Evolutionary conservation across 1,284 basidiomycete species (phyloP), one percentile per base, ranked within the genome.

Genomic region (Filobasidium uniguttulatum): DNA sequence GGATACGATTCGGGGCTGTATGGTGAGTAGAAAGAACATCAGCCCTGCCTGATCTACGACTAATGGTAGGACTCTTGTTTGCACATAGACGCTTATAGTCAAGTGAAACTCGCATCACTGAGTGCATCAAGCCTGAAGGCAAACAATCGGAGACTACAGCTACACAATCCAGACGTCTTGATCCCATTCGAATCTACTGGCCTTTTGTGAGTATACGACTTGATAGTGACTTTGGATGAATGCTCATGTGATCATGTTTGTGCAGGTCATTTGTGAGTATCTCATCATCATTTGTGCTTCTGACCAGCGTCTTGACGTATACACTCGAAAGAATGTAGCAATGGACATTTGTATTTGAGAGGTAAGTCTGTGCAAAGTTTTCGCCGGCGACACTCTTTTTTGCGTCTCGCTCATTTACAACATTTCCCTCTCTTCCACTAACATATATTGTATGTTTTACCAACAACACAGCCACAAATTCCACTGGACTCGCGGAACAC

Each of bases 301-400:
- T 3, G 5, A 38, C 9, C 34, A 6, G 23, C 7, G 8, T 12
- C 35, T 14, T 36, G 28, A 53, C 38, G n/a, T 0, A 17, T 40
- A 50, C 46, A 34, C 31, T 7, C 20, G n/a, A 33, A 44, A 46
- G 15, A 17, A 14, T 20, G 37, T 20, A 55, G 61, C 65, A 69
- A 57, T 69, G 67, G 67, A 60, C 65, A 9, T 66, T 69, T 34
- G 54, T 52, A 3, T 68, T 66, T 44, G 63, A 67, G 54, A 62
- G 55, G 64, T 67, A 35, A 54, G 65, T 48, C 26, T n/a, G n/a
- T n/a, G n/a, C n/a, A n/a, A n/a, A n/a, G n/a, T n/a, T n/a, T n/a
- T n/a, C n/a, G n/a, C n/a, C n/a, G n/a, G n/a, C n/a, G n/a, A n/a
- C n/a, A n/a, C n/a, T n/a, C n/a, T n/a, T n/a, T n/a, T n/a, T n/a